These are phyloP conservation scores for Candida neerlandica DNA, from an alignment of 1,139 yeast genomes.

Conservation along the genomic window DNA sequence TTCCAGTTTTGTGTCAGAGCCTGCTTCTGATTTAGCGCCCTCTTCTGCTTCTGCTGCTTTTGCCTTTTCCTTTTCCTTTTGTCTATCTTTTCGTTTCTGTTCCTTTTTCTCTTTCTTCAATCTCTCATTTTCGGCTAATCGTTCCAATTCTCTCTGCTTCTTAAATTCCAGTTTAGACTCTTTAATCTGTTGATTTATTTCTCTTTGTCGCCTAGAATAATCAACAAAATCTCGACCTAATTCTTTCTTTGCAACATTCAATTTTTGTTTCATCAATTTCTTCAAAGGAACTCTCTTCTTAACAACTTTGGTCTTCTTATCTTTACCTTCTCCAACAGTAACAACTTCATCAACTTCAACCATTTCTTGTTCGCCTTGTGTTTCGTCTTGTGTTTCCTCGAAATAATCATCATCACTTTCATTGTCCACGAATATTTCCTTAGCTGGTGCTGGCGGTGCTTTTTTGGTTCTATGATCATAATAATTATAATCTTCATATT, in stretches of 20 bases:
- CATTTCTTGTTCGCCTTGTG: conserved; percentile 4
- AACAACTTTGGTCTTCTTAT: conserved; percentile 12
- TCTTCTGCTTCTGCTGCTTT: conserved; percentile 6
- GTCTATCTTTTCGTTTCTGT: conserved; percentile 1
- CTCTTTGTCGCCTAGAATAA: conserved; percentile 28
- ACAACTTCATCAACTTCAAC: conserved; percentile 14
- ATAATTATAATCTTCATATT: conserved; percentile 42
- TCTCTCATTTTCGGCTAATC: conserved; percentile 4
- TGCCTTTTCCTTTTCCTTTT: conserved; percentile 1
- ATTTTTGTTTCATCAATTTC: conserved; percentile 27
- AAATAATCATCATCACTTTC: conserved; percentile 20
- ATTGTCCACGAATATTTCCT: conserved; percentile 16
- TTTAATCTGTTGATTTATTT: conserved; percentile 18
- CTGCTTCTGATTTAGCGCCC: background rate
- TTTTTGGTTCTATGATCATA: conserved; percentile 26
- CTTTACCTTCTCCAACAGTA: conserved; percentile 8
- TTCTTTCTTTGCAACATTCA: conserved; percentile 32
- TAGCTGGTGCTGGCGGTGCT: conserved; percentile 4
- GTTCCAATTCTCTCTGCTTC: conserved; percentile 17
- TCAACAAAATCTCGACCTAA: conserved; percentile 35
- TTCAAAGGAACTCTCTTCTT: conserved; percentile 31
- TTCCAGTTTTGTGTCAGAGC: background rate
- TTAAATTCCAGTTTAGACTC: conserved; percentile 11
- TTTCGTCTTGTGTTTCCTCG: conserved; percentile 13
- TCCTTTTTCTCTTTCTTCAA: conserved; percentile 9